Conservation (phyloP, 768 basidiomycete species). For the Pleurotus platypus region DNA sequence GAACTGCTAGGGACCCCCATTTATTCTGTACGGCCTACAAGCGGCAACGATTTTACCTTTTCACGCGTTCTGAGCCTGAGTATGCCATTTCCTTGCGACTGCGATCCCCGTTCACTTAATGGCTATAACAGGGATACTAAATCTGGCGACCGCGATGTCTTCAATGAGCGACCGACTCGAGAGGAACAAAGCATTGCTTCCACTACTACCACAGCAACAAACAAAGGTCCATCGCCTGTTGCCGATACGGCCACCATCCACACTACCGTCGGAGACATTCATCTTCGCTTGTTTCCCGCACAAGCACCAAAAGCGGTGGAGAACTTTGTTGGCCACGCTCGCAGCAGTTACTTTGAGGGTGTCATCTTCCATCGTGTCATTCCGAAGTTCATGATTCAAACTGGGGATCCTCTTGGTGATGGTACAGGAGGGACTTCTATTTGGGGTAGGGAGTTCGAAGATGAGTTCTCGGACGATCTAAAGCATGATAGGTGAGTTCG, state of each 20-base stretch:
- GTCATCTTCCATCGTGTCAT: constrained; percentile 97
- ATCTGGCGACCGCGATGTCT: constrained; percentile 89
- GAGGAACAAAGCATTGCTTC: constrained; percentile 91
- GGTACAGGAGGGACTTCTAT: constrained; percentile 90
- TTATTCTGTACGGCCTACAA: constrained; percentile 94
- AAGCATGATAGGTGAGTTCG: constrained; percentile 79
- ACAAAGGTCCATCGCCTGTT: constrained; percentile 61
- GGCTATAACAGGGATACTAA: constrained; percentile 64
- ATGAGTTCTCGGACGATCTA: constrained; percentile 87
- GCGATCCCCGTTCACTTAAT: background rate
- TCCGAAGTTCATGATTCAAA: constrained; percentile 98
- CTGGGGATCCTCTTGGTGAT: constrained; percentile 92
- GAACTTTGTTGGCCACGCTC: constrained; percentile 92
- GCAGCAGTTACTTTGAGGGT: constrained; percentile 88
- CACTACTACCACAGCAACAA: constrained; percentile 43
- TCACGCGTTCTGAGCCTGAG: constrained; percentile 89
- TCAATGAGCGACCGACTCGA: constrained; percentile 95
- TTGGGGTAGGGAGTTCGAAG: constrained; percentile 89
- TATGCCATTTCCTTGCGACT: constrained; percentile 34
- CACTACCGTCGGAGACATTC: constrained; percentile 93
- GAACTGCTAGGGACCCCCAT: constrained; percentile 82
- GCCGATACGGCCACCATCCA: constrained; percentile 87
- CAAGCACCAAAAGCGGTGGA: constrained; percentile 95
- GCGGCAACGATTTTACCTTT: constrained; percentile 90
- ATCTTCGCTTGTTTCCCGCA: constrained; percentile 83